Base-by-base conservation (phyloP, 495 filamentous ascomycete species). In the Geoglossum glabrum region DNA sequence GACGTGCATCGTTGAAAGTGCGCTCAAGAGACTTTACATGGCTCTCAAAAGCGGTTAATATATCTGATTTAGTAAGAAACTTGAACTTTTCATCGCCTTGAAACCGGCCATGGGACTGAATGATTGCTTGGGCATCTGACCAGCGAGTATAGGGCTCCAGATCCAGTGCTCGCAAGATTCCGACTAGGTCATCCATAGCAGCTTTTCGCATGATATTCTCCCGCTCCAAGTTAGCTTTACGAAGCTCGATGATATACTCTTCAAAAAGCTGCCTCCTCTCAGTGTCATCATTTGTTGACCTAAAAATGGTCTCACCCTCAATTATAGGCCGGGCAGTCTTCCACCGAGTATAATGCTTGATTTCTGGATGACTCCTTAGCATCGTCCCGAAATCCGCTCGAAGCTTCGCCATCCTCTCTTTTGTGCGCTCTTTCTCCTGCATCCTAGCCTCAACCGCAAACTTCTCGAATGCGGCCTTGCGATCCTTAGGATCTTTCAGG, bases 281-380 rank as follows among this genome's bases (percentile, higher is more conserved):
- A 61, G 77, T 78, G 62, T 98, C 92, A 65, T 92, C 78, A 64
- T 84, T 84, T 36, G 90, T 87, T 33, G 89, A 87, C 59, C 87
- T 82, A 73, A 96, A 98, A 58, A 90, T 93, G 26, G 87, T 89
- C 74, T 98, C 92, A 54, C 84, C 85, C 69, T 96, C 86, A 64
- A 98, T 92, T 54, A 95, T 95, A 19, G 88, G 89, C 45, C 86
- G 83, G 58, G 90, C 90, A 31, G 86, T 96, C 76, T 87, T 96
- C 93, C 93, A 98, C 57, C 90, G 85, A 59, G 90, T 96, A 70
- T 95, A 97, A 63, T 95, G 82, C 71, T 90, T 93, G 67, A 99
- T 97, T 72, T 97, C 92, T 64, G 90, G 87, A 69, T 97, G 93
- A 60, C 88, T 90, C 68, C 83, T 87, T 62, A 97, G 75, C 92